A percentile compares a stretch with the other conserved stretches of the same genome.
phyloP scores from a whole-genome alignment of 352 stramenopile species.

The Phytophthora parvispora region DNA sequence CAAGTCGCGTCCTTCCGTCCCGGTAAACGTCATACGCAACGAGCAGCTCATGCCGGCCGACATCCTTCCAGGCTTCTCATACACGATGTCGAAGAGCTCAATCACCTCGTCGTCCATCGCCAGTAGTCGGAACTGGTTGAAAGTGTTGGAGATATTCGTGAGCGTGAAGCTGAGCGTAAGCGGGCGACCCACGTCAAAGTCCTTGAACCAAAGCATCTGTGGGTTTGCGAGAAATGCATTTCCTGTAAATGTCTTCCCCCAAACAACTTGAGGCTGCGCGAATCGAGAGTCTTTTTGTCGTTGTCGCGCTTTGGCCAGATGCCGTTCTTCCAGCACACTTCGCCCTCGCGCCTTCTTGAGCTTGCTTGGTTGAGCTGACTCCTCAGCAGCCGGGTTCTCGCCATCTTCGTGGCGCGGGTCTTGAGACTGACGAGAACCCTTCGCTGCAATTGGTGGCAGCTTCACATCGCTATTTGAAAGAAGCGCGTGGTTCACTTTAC shows the following conservation, averaged over 20 bases:
- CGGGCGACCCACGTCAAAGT: constrained; percentile 87
- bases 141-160: constrained; percentile 94
- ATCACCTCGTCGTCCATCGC: constrained; percentile 73
- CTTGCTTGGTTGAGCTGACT: constrained; percentile 1
- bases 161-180: constrained; percentile 77
- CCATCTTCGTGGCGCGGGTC: constrained; percentile 21
- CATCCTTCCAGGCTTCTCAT: constrained; percentile 91
- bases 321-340: constrained; percentile 74
- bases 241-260: constrained; percentile 84
- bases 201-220: constrained; percentile 86
- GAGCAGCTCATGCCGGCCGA: constrained; percentile 88
- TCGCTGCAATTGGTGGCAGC: constrained; percentile 20
- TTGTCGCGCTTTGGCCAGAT: constrained; percentile 52
- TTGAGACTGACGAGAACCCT: neutral
- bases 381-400: constrained; percentile 7
- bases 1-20: constrained; percentile 71
- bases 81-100: constrained; percentile 92
- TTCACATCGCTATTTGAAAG: constrained; percentile 24
- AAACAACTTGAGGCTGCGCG: constrained; percentile 78
- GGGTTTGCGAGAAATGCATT: constrained; percentile 88
- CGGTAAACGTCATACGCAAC: constrained; percentile 82
- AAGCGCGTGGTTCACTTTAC: constrained; percentile 40
- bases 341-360: constrained; percentile 44
- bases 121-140: constrained; percentile 93
- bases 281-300: constrained; percentile 68